Evolutionary conservation across 129 eudicot genomes (phyloP).

Genomic region (Oenanthe sinensis): DNA sequence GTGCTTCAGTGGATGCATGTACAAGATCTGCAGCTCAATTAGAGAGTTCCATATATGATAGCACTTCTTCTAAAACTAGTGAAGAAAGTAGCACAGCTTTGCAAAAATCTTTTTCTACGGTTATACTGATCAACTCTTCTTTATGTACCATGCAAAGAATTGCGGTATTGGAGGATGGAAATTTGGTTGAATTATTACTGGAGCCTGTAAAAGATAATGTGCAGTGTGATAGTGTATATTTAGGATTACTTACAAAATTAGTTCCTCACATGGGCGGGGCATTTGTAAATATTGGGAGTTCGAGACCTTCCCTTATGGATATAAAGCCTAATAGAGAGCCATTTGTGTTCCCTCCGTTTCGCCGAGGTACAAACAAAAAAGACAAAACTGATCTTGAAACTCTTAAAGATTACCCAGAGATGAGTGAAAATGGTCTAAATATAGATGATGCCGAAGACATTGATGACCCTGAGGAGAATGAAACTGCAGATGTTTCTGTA

Average conservation of each 20-base stretch:
- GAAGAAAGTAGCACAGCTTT: conserved; percentile 30
- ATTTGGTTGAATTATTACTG: conserved; percentile 74
- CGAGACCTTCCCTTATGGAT: conserved; percentile 65
- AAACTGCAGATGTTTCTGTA: conserved; percentile 30
- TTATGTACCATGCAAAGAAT: conserved; percentile 91
- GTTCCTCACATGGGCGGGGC: conserved; percentile 96
- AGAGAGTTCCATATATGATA: conserved; percentile 4
- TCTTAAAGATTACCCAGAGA: conserved; percentile 31
- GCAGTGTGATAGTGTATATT: conserved; percentile 89
- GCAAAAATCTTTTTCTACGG: conserved; percentile 43
- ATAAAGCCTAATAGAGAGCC: conserved; percentile 54
- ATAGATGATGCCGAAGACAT: conserved; percentile 31
- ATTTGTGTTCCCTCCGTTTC: conserved; percentile 66
- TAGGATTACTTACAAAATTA: conserved; percentile 69
- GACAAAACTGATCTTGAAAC: conserved; percentile 30
- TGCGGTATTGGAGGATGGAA: conserved; percentile 85
- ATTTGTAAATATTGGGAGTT: conserved; percentile 78
- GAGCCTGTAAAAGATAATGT: conserved; percentile 90
- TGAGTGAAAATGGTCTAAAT: conserved; percentile 26
- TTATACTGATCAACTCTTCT: conserved; percentile 81
- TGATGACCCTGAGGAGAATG: conserved; percentile 37
- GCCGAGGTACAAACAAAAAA: conserved; percentile 29
- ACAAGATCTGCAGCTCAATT: not conserved
- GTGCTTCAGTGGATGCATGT: conserved; percentile 7
- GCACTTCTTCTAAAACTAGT: conserved; percentile 16